phyloP scores from a whole-genome alignment of 352 stramenopile species.

The Globisporangium viniferum region DNA sequence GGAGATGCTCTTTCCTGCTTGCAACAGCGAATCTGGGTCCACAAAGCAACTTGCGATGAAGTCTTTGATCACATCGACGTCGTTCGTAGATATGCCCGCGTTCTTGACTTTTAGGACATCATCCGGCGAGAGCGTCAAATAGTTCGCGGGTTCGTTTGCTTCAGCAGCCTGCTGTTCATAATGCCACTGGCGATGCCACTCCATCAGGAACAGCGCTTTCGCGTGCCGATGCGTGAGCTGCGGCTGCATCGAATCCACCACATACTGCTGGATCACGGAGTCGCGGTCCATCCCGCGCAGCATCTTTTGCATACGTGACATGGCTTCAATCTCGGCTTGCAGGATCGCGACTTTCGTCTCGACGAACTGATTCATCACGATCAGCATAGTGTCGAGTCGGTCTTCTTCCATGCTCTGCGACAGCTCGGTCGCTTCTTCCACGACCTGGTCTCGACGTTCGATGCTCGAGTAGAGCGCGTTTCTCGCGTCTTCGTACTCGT shows the following conservation, averaged over 20 bases:
- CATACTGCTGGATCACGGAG: conserved; percentile 86
- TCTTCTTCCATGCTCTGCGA: conserved; percentile 84
- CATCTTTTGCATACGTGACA: conserved; percentile 60
- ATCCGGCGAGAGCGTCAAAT: conserved; percentile 39
- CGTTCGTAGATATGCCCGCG: conserved; percentile 54
- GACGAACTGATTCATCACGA: conserved; percentile 84
- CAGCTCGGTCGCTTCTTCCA: conserved; percentile 73
- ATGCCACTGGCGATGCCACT: conserved; percentile 78
- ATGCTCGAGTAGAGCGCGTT: conserved; percentile 57
- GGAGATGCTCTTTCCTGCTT: conserved; percentile 20
- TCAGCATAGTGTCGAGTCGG: conserved; percentile 77
- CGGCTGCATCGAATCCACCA: conserved; percentile 78
- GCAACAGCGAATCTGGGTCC: conserved; percentile 49
- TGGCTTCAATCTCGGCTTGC: conserved; percentile 75
- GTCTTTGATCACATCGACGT: conserved; percentile 84
- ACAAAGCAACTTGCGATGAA: conserved; percentile 84
- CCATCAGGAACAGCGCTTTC: conserved; percentile 72
- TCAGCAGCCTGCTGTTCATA: conserved; percentile 39
- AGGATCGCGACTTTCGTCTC: conserved; percentile 82
- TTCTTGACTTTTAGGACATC: conserved; percentile 56
- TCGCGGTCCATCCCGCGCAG: conserved; percentile 75
- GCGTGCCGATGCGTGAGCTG: conserved; percentile 77
- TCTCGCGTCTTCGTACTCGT: conserved; percentile 63
- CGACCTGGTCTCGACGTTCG: conserved; percentile 72
- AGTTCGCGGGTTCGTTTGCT: conserved; percentile 44